Evolutionary conservation across 768 basidiomycete species (phyloP).

Genomic region (Hemileccinum impolitum): DNA sequence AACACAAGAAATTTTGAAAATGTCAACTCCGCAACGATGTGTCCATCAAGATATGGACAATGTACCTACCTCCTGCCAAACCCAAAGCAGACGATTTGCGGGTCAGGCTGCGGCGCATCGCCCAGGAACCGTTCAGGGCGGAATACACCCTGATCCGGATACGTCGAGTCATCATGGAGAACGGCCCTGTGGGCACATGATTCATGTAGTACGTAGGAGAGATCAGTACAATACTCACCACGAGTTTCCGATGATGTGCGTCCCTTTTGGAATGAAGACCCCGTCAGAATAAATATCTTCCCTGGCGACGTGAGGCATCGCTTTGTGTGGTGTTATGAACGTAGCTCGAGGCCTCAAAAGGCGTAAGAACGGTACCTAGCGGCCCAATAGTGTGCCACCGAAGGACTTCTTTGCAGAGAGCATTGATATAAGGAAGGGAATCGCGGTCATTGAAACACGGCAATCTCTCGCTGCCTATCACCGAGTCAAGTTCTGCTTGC

Average conservation of each 20-base stretch:
- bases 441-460: slow-evolving; percentile 20
- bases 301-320: not conserved
- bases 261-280: slow-evolving; percentile 24
- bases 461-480: slow-evolving; percentile 19
- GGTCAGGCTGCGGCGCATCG: slow-evolving; percentile 15
- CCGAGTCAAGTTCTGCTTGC: slow-evolving; percentile 22
- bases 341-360: not conserved
- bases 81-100: slow-evolving; percentile 21
- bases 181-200: slow-evolving; percentile 40
- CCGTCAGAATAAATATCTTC: slow-evolving; percentile 15
- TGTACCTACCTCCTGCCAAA: slow-evolving; percentile 27
- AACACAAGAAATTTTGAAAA: too few relatives aligned
- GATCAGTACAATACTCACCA: slow-evolving; percentile 18
- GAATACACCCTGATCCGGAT: slow-evolving; percentile 32
- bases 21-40: too few relatives aligned
- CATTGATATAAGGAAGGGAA: slow-evolving; percentile 25
- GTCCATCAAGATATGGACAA: not conserved
- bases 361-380: slow-evolving; percentile 24
- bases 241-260: slow-evolving; percentile 17
- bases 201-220: too few relatives aligned
- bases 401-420: slow-evolving; percentile 23
- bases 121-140: slow-evolving; percentile 35
- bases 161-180: slow-evolving; percentile 44
- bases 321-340: slow-evolving; percentile 2
- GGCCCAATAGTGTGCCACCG: slow-evolving; percentile 22